phyloP scores from a whole-genome alignment of 306 rosid species.

The Styphnolobium japonicum region DNA sequence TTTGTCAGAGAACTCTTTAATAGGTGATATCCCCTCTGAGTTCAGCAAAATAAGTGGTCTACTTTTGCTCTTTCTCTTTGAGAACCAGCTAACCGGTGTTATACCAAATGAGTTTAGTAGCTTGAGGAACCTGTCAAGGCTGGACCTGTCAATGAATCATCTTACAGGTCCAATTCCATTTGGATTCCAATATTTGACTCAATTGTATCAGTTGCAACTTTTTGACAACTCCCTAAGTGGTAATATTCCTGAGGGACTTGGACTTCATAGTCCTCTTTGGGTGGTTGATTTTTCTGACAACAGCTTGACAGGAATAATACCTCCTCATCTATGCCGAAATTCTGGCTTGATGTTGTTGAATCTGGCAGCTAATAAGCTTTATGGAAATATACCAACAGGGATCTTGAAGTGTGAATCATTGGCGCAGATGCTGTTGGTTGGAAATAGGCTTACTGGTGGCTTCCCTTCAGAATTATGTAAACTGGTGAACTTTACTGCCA shows the following conservation, averaged over 20 bases:
- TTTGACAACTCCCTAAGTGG: conserved; percentile 78
- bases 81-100: conserved; percentile 80
- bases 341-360: conserved; percentile 69
- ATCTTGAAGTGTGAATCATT: conserved; percentile 61
- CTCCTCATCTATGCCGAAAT: conserved; percentile 67
- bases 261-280: conserved; percentile 72
- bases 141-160: conserved; percentile 85
- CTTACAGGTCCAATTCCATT: conserved; percentile 75
- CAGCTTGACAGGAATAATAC: conserved; percentile 65
- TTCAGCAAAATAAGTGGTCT: conserved; percentile 65
- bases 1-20: conserved; percentile 79
- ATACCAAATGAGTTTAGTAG: conserved; percentile 70
- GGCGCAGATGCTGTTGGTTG: conserved; percentile 63
- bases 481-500: conserved; percentile 62
- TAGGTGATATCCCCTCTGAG: conserved; percentile 74
- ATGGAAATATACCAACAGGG: conserved; percentile 68
- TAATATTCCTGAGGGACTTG: conserved; percentile 67
- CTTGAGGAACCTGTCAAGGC: conserved; percentile 62
- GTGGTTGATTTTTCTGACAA: conserved; percentile 90
- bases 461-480: conserved; percentile 80
- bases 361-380: conserved; percentile 56
- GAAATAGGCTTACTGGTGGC: conserved; percentile 70
- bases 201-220: conserved; percentile 76
- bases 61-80: conserved; percentile 73
- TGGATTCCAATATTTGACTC: conserved; percentile 62